Percentiles rank a stretch among this genome's conserved stretches.
Evolutionary conservation across 257 asterid species (phyloP).

Genomic region (Fraxinus quadrangulata): DNA sequence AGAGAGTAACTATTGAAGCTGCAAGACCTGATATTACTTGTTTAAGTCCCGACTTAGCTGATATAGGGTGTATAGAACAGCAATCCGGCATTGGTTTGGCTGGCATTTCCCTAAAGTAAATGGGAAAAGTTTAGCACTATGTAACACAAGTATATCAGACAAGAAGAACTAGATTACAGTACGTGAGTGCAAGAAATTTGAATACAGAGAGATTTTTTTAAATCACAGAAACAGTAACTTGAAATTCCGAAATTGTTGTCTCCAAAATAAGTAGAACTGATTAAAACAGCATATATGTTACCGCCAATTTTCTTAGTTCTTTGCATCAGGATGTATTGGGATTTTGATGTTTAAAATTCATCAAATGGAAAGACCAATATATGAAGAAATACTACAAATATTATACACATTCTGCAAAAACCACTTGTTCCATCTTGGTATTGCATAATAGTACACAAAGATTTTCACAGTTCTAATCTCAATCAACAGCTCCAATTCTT

Average conservation of each 20-base stretch:
- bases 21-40: constrained; percentile 78
- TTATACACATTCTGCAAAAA: not conserved
- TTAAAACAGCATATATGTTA: constrained; percentile 1
- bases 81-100: constrained; percentile 39
- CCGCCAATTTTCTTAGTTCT: not conserved
- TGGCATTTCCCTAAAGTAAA: constrained; percentile 44
- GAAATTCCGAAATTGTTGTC: not conserved
- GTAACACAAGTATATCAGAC: constrained; percentile 6
- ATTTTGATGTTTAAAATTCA: not conserved
- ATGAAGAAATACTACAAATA: not conserved
- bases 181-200: not conserved
- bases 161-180: constrained; percentile 18
- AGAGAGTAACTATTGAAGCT: constrained; percentile 62
- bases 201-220: not conserved
- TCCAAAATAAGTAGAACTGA: not conserved
- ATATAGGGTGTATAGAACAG: constrained; percentile 35
- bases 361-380: not conserved
- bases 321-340: not conserved
- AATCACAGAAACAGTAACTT: not conserved
- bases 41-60: constrained; percentile 47
- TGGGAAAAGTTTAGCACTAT: constrained; percentile 6
- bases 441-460: no score
- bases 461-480: not conserved
- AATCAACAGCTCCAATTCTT: not conserved
- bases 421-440: not conserved